These are phyloP conservation scores for Albifimbria verrucaria DNA, from an alignment of 2,329 filamentous ascomycete genomes.

Conservation along the genomic window DNA sequence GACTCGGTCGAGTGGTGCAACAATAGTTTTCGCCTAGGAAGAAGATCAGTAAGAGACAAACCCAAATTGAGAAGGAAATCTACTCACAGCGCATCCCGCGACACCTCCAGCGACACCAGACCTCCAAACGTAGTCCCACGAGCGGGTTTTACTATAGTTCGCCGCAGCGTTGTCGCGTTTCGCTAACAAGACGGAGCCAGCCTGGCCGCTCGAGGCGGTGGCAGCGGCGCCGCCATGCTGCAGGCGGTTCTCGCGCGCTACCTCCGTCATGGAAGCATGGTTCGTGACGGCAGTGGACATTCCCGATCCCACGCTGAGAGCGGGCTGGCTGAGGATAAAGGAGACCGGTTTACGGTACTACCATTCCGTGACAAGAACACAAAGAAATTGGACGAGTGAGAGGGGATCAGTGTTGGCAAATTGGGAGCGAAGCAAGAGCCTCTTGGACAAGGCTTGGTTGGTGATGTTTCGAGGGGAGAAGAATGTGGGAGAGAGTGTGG, in stretches of 20 bases:
- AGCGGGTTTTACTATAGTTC: constrained; percentile 55
- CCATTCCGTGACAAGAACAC: constrained; percentile 1
- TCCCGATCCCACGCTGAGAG: constrained; percentile 27
- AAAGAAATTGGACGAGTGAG: neutral
- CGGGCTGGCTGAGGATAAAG: neutral
- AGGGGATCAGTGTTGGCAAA: neutral
- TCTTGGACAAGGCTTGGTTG: neutral
- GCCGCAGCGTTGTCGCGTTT: constrained; percentile 46
- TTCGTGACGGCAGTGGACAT: constrained; percentile 55
- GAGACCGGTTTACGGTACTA: neutral
- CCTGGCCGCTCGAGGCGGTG: constrained; percentile 17
- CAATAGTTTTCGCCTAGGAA: constrained; percentile 82
- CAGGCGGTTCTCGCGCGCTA: constrained; percentile 33
- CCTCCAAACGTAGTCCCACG: constrained; percentile 77
- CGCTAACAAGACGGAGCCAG: constrained; percentile 41
- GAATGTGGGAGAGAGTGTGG: constrained; percentile 14
- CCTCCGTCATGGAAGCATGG: constrained; percentile 57
- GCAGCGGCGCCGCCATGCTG: constrained; percentile 20
- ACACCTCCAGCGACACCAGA: constrained; percentile 84
- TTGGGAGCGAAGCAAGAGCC: neutral
- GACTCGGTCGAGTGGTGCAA: constrained; percentile 92
- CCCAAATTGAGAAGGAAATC: neutral
- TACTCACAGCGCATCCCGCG: constrained; percentile 83
- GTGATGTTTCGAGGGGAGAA: constrained; percentile 6
- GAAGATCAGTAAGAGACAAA: constrained; percentile 9